phyloP scores from a whole-genome alignment of 805 yeast genomes.

The Kluyveromyces siamensis region DNA sequence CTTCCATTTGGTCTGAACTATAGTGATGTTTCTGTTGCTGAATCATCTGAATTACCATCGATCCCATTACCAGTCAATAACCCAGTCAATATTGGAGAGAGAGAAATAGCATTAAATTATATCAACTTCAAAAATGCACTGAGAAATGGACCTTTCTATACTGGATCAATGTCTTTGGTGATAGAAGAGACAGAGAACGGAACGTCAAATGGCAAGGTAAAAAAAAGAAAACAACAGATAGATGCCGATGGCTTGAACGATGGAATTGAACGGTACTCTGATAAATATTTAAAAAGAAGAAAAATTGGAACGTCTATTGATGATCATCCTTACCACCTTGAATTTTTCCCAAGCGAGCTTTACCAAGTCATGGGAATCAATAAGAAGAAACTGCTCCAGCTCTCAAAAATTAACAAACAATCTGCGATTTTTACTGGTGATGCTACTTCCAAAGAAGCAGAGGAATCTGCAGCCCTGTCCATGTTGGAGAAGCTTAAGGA shows the following conservation, averaged over 20 bases:
- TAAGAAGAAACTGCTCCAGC: conserved; percentile 40
- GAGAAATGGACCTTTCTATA: conserved; percentile 57
- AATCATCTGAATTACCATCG: conserved; percentile 32
- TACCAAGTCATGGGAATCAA: conserved; percentile 62
- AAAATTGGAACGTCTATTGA: conserved; percentile 63
- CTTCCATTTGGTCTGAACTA: conserved; percentile 71
- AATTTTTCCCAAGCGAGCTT: conserved; percentile 71
- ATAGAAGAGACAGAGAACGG: conserved; percentile 13
- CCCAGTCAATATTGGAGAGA: conserved; percentile 42
- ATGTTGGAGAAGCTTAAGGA: conserved; percentile 41
- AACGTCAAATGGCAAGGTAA: conserved; percentile 4
- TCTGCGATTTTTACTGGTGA: conserved; percentile 21
- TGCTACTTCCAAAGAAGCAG: conserved; percentile 17
- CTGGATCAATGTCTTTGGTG: conserved; percentile 40
- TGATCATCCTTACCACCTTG: conserved; percentile 66
- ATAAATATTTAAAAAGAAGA: conserved; percentile 62
- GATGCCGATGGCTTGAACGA: conserved; percentile 43
- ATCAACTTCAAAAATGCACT: conserved; percentile 45
- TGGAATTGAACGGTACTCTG: conserved; percentile 76
- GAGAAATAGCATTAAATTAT: conserved; percentile 43
- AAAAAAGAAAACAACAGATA: conserved; percentile 20
- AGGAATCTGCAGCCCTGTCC: conserved; percentile 22
- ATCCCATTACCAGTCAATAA: conserved; percentile 59
- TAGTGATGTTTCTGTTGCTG: conserved; percentile 42
- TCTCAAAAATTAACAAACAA: conserved; percentile 27